These are phyloP conservation scores for Rugonectria rugulosa DNA, from an alignment of 2,329 filamentous ascomycete species.

Conservation along the genomic window DNA sequence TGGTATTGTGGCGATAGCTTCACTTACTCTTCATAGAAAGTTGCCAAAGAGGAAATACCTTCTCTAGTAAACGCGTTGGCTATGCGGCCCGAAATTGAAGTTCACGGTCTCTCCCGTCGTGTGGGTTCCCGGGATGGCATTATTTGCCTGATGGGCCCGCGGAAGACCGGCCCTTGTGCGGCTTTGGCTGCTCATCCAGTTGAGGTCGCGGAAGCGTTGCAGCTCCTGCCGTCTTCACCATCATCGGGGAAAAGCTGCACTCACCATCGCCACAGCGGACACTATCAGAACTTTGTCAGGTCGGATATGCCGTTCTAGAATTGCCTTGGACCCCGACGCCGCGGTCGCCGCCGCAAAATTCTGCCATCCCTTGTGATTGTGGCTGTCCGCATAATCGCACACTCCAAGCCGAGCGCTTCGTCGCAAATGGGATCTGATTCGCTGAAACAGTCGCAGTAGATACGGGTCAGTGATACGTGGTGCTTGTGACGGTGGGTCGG, in stretches of 20 bases:
- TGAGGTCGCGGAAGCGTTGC: not conserved
- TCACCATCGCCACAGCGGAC: not conserved
- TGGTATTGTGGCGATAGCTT: too few species aligned
- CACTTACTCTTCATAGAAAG: too few species aligned
- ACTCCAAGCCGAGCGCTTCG: too few species aligned
- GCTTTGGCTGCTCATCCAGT: not conserved
- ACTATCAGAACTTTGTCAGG: not conserved
- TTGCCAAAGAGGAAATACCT: too few species aligned
- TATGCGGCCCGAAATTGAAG: slow-evolving; percentile 5
- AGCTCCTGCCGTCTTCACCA: not conserved
- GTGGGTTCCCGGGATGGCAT: slow-evolving; percentile 3
- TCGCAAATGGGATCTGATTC: too few species aligned
- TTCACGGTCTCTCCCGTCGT: slow-evolving; percentile 1
- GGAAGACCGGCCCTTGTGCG: not conserved
- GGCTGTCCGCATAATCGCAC: too few species aligned
- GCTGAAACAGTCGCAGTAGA: too few species aligned
- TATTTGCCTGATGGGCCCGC: not conserved
- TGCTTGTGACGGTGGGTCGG: too few species aligned
- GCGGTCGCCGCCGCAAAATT: slow-evolving; percentile 11
- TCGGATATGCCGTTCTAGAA: not conserved
- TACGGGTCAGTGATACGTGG: too few species aligned
- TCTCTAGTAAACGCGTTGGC: too few species aligned
- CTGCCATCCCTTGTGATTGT: slow-evolving; percentile 19
- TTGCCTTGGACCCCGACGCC: not conserved
- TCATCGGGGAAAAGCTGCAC: not conserved